Evolutionary conservation across 257 asterid species (phyloP), one percentile per base, ranked within the genome.

Genomic region (Henckelia pumila): DNA sequence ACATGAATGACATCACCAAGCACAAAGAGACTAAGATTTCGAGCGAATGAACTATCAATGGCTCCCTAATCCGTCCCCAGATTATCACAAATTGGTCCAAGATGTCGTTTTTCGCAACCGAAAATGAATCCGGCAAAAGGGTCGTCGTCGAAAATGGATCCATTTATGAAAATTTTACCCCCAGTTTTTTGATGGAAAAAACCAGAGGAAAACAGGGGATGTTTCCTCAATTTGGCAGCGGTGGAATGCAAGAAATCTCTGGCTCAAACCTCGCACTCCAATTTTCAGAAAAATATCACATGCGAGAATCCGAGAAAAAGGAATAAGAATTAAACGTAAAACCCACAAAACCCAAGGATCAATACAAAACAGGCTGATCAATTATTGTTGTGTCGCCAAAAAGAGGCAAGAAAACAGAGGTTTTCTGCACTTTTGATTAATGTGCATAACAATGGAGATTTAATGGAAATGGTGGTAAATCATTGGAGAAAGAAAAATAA

Each of bases 61-160:
- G 97, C 7, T 89, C 87, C 76, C 68, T 85, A n/a, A 94, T 78
- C 78, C 85, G 96, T 4, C 71, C 86, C 99, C 96, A 94, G 20
- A 91, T 70, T 28, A 81, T 21, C 67, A 35, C 9, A 20, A 94
- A 64, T 66, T 84, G 91, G 64, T 74, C 83, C 1, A 82, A 67
- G 4, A 88, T 53, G 37, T 85, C 97, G 59, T 84, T 84, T 28
- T 83, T 63, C 7, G 72, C 73, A 2, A 78, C 92, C 24, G 71
- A 22, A 59, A 86, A 82, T 7, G 80, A 53, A 2, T 82, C 87
- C 0, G 86, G 80, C 28, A 88, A 73, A 32, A 85, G 47, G 13
- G 71, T 60, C 11, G 76, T 70, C 6, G 91, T 22, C 0, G 88
- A 61, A 28, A 76, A 7, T 75, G 72, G 58, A 20, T 89, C 94